Conservation (phyloP, 805 yeast species). For the Torulaspora gathmanii region DNA sequence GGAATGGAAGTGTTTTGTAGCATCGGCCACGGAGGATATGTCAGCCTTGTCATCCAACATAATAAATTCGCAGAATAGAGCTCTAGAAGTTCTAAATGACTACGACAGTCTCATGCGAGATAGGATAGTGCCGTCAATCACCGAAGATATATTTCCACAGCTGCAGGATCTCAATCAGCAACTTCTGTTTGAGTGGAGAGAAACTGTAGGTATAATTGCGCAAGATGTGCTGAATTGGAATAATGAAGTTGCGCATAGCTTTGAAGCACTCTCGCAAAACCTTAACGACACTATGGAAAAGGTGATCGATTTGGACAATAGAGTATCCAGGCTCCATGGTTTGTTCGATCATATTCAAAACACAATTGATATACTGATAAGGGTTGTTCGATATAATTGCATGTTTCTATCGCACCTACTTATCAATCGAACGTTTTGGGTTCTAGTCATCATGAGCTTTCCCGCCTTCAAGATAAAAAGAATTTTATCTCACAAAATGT, state of each 20-base stretch:
- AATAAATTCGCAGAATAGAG: constrained; percentile 11
- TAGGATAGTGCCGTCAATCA: constrained; percentile 12
- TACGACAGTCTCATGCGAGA: constrained; percentile 11
- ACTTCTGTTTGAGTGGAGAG: constrained; percentile 15
- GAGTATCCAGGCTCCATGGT: constrained; percentile 10
- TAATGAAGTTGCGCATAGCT: constrained; percentile 12
- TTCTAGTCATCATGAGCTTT: not conserved
- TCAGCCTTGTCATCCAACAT: constrained; percentile 10
- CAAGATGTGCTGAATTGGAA: constrained; percentile 21
- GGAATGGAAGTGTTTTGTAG: constrained; percentile 6
- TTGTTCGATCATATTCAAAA: constrained; percentile 6
- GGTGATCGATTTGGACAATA: constrained; percentile 13
- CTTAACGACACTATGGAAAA: constrained; percentile 16
- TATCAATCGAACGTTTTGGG: constrained; percentile 5
- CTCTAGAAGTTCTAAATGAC: constrained; percentile 11
- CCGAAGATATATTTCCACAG: constrained; percentile 9
- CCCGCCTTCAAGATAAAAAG: not conserved
- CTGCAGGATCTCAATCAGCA: constrained; percentile 34
- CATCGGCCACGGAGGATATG: constrained; percentile 4
- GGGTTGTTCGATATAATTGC: constrained; percentile 1
- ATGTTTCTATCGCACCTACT: not conserved
- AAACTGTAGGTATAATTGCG: constrained; percentile 8
- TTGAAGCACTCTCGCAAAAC: constrained; percentile 13
- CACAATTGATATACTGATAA: constrained; percentile 2
- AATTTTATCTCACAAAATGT: not conserved